Conservation (phyloP, 2,329 filamentous ascomycete species). For the Fusarium sp. region DNA sequence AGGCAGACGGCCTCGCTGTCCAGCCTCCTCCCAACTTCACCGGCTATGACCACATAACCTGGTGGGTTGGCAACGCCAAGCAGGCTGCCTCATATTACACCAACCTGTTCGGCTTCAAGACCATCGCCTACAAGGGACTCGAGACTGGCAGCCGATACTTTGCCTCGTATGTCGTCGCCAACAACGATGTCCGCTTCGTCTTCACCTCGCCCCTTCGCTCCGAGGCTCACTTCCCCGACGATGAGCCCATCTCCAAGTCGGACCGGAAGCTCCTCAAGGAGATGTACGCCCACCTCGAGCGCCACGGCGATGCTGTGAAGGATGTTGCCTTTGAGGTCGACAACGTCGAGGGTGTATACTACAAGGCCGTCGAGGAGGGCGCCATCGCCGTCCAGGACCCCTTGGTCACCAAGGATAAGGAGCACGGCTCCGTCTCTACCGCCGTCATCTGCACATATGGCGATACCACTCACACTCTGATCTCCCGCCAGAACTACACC, state of each 20-base stretch:
- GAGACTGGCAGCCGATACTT: constrained; percentile 85
- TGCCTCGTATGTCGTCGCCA: constrained; percentile 83
- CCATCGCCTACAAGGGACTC: constrained; percentile 83
- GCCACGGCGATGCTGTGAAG: constrained; percentile 92
- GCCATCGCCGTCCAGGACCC: constrained; percentile 70
- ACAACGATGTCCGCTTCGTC: constrained; percentile 79
- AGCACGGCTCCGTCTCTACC: constrained; percentile 71
- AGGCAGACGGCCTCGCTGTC: constrained; percentile 60
- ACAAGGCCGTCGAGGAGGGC: constrained; percentile 71
- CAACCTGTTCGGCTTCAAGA: constrained; percentile 83
- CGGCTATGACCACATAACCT: constrained; percentile 92
- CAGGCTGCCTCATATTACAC: constrained; percentile 91
- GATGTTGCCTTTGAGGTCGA: constrained; percentile 97
- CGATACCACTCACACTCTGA: constrained; percentile 91
- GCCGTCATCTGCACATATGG: constrained; percentile 92
- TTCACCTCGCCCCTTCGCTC: constrained; percentile 82
- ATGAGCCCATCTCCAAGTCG: constrained; percentile 67
- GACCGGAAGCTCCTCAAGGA: constrained; percentile 73
- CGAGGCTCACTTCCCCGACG: constrained; percentile 58
- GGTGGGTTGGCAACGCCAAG: constrained; percentile 97
- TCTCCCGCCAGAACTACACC: constrained; percentile 73
- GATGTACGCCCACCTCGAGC: constrained; percentile 82
- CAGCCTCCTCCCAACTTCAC: constrained; percentile 68
- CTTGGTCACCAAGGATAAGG: constrained; percentile 60
- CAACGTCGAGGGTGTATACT: constrained; percentile 80